phyloP scores from a whole-genome alignment of 495 filamentous ascomycete genomes.

The Corynascus novoguineensis region DNA sequence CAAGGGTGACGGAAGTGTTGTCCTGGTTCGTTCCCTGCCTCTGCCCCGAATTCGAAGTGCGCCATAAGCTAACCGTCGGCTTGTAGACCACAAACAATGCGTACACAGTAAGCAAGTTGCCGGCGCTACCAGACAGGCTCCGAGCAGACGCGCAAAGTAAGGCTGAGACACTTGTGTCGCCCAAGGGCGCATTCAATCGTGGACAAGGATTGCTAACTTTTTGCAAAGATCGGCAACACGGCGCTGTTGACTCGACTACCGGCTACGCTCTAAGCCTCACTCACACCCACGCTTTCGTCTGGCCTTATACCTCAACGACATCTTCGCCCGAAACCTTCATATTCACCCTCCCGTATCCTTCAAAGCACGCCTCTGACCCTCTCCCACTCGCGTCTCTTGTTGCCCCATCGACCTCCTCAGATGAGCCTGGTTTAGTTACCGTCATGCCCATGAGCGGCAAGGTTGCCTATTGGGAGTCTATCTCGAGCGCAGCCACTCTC shows the following conservation, averaged over 20 bases:
- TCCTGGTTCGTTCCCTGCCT: constrained; percentile 48
- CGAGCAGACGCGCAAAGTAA: constrained; percentile 56
- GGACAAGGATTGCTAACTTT: constrained; percentile 19
- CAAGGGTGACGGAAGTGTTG: constrained; percentile 57
- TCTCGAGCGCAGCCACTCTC: constrained; percentile 72
- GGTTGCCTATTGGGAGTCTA: constrained; percentile 90
- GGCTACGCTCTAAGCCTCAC: constrained; percentile 77
- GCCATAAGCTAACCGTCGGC: constrained; percentile 21
- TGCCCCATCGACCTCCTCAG: constrained; percentile 61
- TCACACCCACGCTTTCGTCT: constrained; percentile 72
- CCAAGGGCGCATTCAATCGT: constrained; percentile 4
- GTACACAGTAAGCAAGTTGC: constrained; percentile 79
- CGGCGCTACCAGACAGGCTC: constrained; percentile 70
- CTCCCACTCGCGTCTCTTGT: constrained; percentile 78
- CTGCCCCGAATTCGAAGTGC: neutral
- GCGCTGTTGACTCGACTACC: constrained; percentile 57
- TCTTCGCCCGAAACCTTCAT: constrained; percentile 63
- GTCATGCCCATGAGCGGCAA: constrained; percentile 77
- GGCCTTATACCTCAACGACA: constrained; percentile 70
- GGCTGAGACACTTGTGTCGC: constrained; percentile 31
- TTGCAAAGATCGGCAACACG: constrained; percentile 49
- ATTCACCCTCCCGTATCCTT: constrained; percentile 70
- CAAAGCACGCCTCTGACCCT: constrained; percentile 55
- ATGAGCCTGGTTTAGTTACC: constrained; percentile 76
- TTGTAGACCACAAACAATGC: constrained; percentile 76